Evolutionary conservation across 371 early-diverging fungal species (phyloP), one percentile per base, ranked within the genome.

Genomic region (Capniomyces stellatus): DNA sequence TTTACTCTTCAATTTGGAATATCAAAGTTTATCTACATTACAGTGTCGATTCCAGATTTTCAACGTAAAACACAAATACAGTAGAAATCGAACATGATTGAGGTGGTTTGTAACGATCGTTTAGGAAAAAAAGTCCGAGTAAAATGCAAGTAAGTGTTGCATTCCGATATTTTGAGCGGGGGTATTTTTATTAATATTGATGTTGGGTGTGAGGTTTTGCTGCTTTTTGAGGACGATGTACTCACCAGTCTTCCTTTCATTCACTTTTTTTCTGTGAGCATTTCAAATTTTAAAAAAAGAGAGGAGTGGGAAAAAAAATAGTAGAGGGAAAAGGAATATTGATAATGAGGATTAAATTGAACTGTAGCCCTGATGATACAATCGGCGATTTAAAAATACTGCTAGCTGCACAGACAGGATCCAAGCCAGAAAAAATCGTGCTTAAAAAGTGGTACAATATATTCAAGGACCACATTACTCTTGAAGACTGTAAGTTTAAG

Each of bases 61-160:
- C n/a, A n/a, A n/a, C n/a, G n/a, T n/a, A n/a, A n/a, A n/a, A n/a
- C n/a, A n/a, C n/a, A n/a, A n/a, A n/a, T n/a, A n/a, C n/a, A n/a
- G n/a, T n/a, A n/a, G n/a, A n/a, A n/a, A n/a, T n/a, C n/a, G 44
- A n/a, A 46, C 18, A 76, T 83, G 68, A 81, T 85, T 68, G 81
- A 81, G 62, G 46, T 85, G 8, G 64, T 78, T 54, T 77, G 79
- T 49, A 83, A 85, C 73, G 95, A 94, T 71, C 81, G 95, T 58
- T 73, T 91, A 25, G 95, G 95, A 22, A 91, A 90, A 67, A 91
- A 91, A 60, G 87, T 88, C 43, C 72, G 90, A 28, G 91, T 94
- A 43, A 91, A 91, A 66, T 86, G 86, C 79, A 76, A 83, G 83
- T 80, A 76, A 51, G 57, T 56, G 18, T 29, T 31, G 75, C 66